Conservation (phyloP, 257 asterid genomes). For the Verbena officinalis region DNA sequence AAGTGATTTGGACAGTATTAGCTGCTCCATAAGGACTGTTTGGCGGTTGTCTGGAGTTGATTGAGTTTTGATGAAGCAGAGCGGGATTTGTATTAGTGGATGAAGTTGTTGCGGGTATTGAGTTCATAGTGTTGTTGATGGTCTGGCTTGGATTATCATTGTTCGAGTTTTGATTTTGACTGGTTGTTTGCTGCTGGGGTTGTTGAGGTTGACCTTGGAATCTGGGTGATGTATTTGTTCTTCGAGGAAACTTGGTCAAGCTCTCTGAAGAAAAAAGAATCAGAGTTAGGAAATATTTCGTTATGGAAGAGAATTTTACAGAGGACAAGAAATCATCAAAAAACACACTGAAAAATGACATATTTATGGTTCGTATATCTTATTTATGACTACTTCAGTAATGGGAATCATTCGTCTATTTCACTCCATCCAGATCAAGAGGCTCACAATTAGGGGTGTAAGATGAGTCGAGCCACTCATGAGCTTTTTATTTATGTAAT, state of each 20-base stretch:
- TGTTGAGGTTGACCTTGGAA: constrained; percentile 64
- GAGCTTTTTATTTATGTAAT: background rate
- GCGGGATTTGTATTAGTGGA: constrained; percentile 49
- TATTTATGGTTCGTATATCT: background rate
- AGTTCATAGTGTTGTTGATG: constrained; percentile 45
- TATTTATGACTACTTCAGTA: too few relatives aligned
- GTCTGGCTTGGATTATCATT: constrained; percentile 45
- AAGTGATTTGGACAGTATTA: constrained; percentile 60
- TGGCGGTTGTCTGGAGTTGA: constrained; percentile 66
- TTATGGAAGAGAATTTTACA: too few relatives aligned
- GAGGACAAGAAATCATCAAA: too few relatives aligned
- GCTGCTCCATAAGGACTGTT: constrained; percentile 63
- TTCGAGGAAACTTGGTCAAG: constrained; percentile 72
- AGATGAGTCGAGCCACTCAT: too few relatives aligned
- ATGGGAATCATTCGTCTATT: background rate
- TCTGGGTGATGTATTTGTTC: constrained; percentile 46
- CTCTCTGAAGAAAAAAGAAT: constrained; percentile 53
- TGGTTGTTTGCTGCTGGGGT: constrained; percentile 54
- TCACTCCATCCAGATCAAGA: background rate
- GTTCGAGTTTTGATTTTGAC: constrained; percentile 57
- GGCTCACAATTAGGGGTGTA: too few relatives aligned
- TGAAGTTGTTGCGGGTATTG: constrained; percentile 48
- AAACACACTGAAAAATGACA: background rate
- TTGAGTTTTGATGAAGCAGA: constrained; percentile 77
- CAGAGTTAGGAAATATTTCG: background rate